These are phyloP conservation scores for Crithidia expoeki DNA, from an alignment of 208 protist genomes.

Conservation along the genomic window DNA sequence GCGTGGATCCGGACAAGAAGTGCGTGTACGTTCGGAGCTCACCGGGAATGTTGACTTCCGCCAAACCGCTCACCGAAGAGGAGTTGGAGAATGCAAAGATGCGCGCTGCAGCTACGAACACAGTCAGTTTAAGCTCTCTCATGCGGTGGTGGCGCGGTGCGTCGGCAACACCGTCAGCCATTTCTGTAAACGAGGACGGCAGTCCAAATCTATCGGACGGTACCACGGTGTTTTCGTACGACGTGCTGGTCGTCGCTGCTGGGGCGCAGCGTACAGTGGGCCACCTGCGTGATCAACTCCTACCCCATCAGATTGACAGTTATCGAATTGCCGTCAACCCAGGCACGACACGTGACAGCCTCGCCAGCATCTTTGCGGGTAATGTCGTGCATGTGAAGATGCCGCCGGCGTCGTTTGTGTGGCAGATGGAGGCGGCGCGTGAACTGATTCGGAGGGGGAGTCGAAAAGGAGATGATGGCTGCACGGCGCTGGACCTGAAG, in stretches of 20 bases:
- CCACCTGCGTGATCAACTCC: constrained; percentile 35
- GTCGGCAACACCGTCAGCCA: neutral
- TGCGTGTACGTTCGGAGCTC: constrained; percentile 56
- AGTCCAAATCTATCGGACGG: constrained; percentile 35
- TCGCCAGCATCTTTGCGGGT: constrained; percentile 64
- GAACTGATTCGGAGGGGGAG: constrained; percentile 2
- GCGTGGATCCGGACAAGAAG: constrained; percentile 49
- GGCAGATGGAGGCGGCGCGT: constrained; percentile 39
- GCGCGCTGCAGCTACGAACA: too few relatives aligned
- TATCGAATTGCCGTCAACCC: constrained; percentile 82
- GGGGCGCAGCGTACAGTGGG: constrained; percentile 67
- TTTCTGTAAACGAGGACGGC: constrained; percentile 27
- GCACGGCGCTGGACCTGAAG: neutral
- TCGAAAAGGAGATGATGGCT: neutral
- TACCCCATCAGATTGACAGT: constrained; percentile 50
- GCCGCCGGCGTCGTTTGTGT: constrained; percentile 70
- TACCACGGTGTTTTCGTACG: constrained; percentile 62
- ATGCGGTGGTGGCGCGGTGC: constrained; percentile 16
- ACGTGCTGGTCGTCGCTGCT: constrained; percentile 79
- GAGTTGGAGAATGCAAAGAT: neutral
- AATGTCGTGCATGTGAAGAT: constrained; percentile 85
- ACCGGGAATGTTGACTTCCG: constrained; percentile 17
- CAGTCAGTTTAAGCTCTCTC: neutral
- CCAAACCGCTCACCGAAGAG: constrained; percentile 6
- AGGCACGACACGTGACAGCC: constrained; percentile 74